These are phyloP conservation scores for Floccularia luteovirens DNA, from an alignment of 768 basidiomycete species.

Conservation along the genomic window DNA sequence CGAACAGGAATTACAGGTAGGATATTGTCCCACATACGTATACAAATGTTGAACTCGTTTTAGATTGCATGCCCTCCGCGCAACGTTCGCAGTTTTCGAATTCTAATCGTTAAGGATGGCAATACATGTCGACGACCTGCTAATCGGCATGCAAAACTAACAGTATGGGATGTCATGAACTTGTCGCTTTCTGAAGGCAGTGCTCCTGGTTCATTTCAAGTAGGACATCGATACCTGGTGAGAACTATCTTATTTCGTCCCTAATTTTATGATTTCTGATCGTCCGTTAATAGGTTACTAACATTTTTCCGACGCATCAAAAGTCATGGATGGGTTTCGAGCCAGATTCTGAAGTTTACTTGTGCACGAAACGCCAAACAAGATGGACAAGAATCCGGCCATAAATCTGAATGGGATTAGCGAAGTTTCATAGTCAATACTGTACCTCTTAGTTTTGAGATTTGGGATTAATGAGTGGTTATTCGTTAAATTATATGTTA, in stretches of 20 bases:
- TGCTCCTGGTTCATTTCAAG: constrained; percentile 40
- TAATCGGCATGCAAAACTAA: constrained; percentile 65
- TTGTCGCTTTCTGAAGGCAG: constrained; percentile 43
- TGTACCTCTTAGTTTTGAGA: too few species aligned
- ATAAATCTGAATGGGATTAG: too few species aligned
- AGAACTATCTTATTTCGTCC: constrained; percentile 10
- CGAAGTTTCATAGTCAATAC: too few species aligned
- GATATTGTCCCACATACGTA: constrained; percentile 10
- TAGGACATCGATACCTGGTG: constrained; percentile 66
- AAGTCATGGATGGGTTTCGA: constrained; percentile 66
- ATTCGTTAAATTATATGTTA: too few species aligned
- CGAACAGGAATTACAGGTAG: constrained; percentile 66
- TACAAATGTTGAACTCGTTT: constrained; percentile 1
- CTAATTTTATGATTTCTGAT: constrained; percentile 5
- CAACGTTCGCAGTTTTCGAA: constrained; percentile 68
- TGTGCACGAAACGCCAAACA: constrained; percentile 60
- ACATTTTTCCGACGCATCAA: constrained; percentile 59
- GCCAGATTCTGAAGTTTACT: constrained; percentile 57
- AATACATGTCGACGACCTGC: constrained; percentile 41
- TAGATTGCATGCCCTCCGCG: constrained; percentile 65
- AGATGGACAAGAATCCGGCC: constrained; percentile 56
- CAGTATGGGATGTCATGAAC: constrained; percentile 71
- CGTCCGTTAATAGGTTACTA: constrained; percentile 38
- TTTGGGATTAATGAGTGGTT: too few species aligned
- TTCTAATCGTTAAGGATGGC: constrained; percentile 62